Evolutionary conservation across 305 asterid species (phyloP), one percentile per base, ranked within the genome.

Genomic region (Striga hermonthica): DNA sequence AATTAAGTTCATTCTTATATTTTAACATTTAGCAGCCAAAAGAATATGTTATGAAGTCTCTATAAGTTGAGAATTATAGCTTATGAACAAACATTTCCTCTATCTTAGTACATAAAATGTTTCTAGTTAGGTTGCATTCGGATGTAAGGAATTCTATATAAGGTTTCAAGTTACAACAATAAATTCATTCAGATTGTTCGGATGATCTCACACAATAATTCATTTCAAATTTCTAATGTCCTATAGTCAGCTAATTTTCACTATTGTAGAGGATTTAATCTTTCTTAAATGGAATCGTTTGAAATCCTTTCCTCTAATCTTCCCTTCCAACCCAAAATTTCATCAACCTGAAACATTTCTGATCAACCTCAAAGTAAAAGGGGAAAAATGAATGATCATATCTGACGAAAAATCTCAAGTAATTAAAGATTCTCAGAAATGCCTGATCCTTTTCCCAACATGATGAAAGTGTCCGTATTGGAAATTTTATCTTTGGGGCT

Each of bases 1-100:
- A 54, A 55, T 28, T 31, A 61, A 57, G 69, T 60, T 34, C 39
- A 73, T 62, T 62, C 69, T 14, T 31, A 50, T 40, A 69, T 22
- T 65, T 14, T 60, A 48, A 37, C n/a, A 37, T 58, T 39, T 14
- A 45, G 65, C 41, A 68, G 6, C 43, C 47, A 43, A 50, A 14
- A 50, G 31, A 22, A 6, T 34, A 68, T 28, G 64, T 39, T 14
- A 54, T 13, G 50, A 12, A 45, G 52, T 62, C 64, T 5, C 34
- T 48, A 53, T 57, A 9, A 60, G 56, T 74, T 43, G 53, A 68
- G 31, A 58, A 52, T 15, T 50, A 60, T 54, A 1, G 55, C 5
- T 62, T n/a, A 10, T 15, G 56, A 45, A 13, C 50, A 48, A 37
- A 60, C 39, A 61, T 31, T 67, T 55, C 57, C 45, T 55, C 61